Evolutionary conservation across 495 filamentous ascomycete genomes (phyloP).

Genomic region (Xylaria palmicola): DNA sequence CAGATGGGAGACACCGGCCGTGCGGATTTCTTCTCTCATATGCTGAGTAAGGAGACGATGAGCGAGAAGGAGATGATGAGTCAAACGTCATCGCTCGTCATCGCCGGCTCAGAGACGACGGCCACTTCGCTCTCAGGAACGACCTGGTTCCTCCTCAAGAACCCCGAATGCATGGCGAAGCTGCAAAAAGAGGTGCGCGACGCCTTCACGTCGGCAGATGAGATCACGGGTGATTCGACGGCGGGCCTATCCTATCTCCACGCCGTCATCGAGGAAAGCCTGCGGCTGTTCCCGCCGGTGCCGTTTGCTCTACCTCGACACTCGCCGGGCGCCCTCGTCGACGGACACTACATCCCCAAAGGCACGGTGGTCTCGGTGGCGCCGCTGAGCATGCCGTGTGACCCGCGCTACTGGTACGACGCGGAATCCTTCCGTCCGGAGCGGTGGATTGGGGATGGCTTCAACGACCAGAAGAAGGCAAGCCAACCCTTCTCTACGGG

Average conservation of each 20-base stretch:
- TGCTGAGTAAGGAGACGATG: slow-evolving; percentile 14
- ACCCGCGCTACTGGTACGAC: slow-evolving; percentile 27
- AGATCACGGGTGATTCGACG: slow-evolving; percentile 40
- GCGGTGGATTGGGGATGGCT: slow-evolving; percentile 39
- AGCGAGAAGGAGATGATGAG: slow-evolving; percentile 10
- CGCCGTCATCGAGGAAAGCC: slow-evolving; percentile 39
- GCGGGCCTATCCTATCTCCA: slow-evolving; percentile 34
- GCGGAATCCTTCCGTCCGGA: slow-evolving; percentile 37
- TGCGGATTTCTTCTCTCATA: slow-evolving; percentile 16
- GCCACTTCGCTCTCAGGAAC: slow-evolving; percentile 49
- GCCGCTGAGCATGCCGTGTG: slow-evolving; percentile 19
- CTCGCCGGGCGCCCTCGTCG: slow-evolving; percentile 24
- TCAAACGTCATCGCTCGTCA: slow-evolving; percentile 26
- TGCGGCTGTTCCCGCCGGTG: slow-evolving; percentile 16
- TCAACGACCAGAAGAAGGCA: slow-evolving; percentile 34
- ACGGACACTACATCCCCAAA: slow-evolving; percentile 24
- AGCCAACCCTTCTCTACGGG: slow-evolving; percentile 25
- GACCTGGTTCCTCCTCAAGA: slow-evolving; percentile 41
- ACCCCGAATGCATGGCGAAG: slow-evolving; percentile 22
- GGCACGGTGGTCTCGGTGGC: slow-evolving; percentile 36
- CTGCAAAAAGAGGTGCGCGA: slow-evolving; percentile 50
- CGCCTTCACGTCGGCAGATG: slow-evolving; percentile 41
- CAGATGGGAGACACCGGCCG: slow-evolving; percentile 11
- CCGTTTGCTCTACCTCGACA: background rate
- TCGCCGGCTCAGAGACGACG: slow-evolving; percentile 55